Conservation (phyloP, 228 moss, liverwort and hornwort genomes). For the Sphagnum magellanicum region DNA sequence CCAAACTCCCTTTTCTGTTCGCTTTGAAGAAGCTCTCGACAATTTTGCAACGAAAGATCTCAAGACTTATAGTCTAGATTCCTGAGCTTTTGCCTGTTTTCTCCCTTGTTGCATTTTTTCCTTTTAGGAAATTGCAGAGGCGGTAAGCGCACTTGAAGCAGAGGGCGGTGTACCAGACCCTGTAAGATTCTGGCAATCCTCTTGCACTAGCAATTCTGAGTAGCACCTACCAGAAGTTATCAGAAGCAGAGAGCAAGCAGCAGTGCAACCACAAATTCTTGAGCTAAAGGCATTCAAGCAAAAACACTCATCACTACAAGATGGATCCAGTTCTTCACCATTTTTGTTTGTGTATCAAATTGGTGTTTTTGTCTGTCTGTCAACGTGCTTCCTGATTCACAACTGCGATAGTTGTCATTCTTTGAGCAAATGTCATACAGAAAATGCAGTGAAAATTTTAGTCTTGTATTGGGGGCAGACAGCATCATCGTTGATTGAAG, state of each 20-base stretch:
- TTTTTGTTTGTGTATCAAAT: no score
- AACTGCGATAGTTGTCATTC: background rate
- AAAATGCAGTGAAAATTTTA: background rate
- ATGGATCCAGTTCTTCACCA: no score
- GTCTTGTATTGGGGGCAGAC: conserved; percentile 37
- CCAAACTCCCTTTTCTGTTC: background rate
- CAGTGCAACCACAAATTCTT: no score
- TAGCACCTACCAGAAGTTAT: background rate
- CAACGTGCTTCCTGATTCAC: no score
- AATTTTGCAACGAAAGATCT: background rate
- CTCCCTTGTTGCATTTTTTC: background rate
- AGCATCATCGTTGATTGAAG: conserved; percentile 80
- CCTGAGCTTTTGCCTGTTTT: background rate
- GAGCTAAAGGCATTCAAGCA: no score
- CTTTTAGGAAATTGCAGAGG: conserved; percentile 63
- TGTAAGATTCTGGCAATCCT: conserved; percentile 32
- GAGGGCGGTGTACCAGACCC: conserved; percentile 60
- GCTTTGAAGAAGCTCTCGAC: background rate
- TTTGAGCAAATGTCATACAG: background rate
- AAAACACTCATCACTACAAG: no score
- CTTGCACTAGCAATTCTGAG: background rate
- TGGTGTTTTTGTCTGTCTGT: no score
- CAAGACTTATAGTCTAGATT: background rate
- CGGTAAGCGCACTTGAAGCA: conserved; percentile 64
- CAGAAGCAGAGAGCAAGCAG: no score